Conservation (phyloP, 805 yeast species). For the Monosporozyma solicola region DNA sequence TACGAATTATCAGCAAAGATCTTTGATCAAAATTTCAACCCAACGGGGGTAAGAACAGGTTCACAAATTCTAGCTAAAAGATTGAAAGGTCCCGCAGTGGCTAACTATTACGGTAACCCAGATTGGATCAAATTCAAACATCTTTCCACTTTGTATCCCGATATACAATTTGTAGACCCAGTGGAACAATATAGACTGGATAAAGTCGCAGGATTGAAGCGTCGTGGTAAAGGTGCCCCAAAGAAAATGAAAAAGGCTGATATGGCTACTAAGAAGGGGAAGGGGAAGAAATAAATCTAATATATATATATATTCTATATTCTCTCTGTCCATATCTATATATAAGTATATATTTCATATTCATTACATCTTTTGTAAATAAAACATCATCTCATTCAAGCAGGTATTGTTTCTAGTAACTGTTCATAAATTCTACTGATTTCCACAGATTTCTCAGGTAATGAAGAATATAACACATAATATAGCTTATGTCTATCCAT, state of each 20-base stretch:
- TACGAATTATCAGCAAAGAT: conserved; percentile 54
- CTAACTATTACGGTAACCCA: conserved; percentile 66
- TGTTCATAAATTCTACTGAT: conserved; percentile 12
- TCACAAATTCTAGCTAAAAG: conserved; percentile 58
- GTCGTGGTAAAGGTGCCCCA: conserved; percentile 87
- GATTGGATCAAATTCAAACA: conserved; percentile 57
- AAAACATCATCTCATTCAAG: not conserved
- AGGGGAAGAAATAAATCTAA: conserved; percentile 26
- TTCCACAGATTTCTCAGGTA: conserved; percentile 36
- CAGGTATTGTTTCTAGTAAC: conserved; percentile 1
- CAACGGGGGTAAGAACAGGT: conserved; percentile 58
- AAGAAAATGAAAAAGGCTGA: conserved; percentile 51
- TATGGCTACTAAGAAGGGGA: conserved; percentile 31
- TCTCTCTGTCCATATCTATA: not conserved
- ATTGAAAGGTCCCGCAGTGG: conserved; percentile 63
- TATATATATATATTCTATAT: conserved; percentile 1
- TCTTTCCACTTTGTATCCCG: conserved; percentile 44
- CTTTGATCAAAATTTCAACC: conserved; percentile 65
- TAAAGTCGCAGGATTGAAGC: conserved; percentile 57
- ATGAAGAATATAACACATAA: conserved; percentile 41
- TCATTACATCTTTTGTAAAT: not conserved
- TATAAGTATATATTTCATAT: too few relatives aligned
- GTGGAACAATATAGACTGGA: conserved; percentile 61
- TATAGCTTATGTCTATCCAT: conserved; percentile 43
- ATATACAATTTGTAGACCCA: conserved; percentile 48